Evolutionary conservation across 2,329 filamentous ascomycete genomes (phyloP), one percentile per base, ranked within the genome.

Genomic region (Graphilbum sp.): DNA sequence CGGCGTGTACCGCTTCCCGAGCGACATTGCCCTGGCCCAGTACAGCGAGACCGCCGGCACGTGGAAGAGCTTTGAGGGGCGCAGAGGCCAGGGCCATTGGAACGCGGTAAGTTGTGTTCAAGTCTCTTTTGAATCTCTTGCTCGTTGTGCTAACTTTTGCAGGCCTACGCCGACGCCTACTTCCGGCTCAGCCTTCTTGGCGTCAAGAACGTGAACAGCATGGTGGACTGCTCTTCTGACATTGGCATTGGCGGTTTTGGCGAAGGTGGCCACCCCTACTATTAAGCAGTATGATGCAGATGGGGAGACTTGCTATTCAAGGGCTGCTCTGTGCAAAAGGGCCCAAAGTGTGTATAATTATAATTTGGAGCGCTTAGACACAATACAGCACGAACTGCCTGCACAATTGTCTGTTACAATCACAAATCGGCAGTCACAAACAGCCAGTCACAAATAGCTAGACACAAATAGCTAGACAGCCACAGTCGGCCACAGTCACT

Each of bases 141-240:
- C n/a, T 17, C 18, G 17, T 32, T 32, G n/a, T 30, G 8, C 33
- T 33, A 37, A 33, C 20, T 5, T 15, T 5, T n/a, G 5, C 31
- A 52, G 44, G 66, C 64, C 34, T 73, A 68, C 40, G 59, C 67
- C 2, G 54, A 57, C 25, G 67, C 65, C 17, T 73, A 72, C 44
- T 57, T 69, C 30, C 64, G 68, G n/a, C 55, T 74, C 29, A 67
- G 62, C 23, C 53, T 73, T 4, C 59, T 74, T 11, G 69, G 69
- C 3, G 67, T 72, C 13, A 60, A 66, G 47, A 70, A 71, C 47
- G 65, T 73, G 50, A 72, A 72, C 50, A 50, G 56, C 18, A 52
- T 73, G 32, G 66, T 60, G 15, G 68, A 72, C 44, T 73, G 69
- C 58, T 25, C 21, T n/a, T 5, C 4, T 7, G 33, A 19, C n/a